Evolutionary conservation across 225 moss, liverwort and hornwort genomes (phyloP), one percentile per base, ranked within the genome.

Genomic region (Physcomitrellopsis africana): DNA sequence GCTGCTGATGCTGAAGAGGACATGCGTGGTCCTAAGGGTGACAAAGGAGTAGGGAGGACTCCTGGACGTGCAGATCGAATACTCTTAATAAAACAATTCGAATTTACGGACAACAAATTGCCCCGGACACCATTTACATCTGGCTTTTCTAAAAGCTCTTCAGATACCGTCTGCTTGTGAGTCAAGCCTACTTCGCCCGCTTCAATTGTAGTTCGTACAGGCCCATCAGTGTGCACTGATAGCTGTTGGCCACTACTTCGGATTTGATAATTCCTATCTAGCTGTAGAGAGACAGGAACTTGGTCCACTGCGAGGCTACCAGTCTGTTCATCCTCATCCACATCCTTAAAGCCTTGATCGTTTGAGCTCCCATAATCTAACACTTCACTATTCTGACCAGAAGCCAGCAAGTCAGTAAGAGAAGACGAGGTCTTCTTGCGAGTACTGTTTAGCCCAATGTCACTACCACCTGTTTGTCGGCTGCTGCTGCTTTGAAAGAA

Each of bases 1-100:
- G 75, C 47, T 70, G 80, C 70, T 55, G 59, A 65, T 23, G 92
- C 83, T 62, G 89, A 81, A 56, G 90, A 90, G 15, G 86, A 82
- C 84, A 89, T 89, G 69, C 94, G 91, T 16, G 96, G 96, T 67
- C 96, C 94, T 13, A 96, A 78, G 12, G 96, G 96, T 66, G 96
- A 96, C 53, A 96, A 80, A n/a, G 92, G 72, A 55, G 77, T 74
- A 12, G 92, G 82, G 19, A 87, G 88, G 24, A 78, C 52, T 52
- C 91, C 88, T 72, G 85, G 84, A 27, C 88, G 92, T 44, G 90
- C 77, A 72, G 94, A 84, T 58, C 87, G 83, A 52, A 88, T 85
- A 74, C 86, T 85, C 70, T 73, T 88, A 17, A 86, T 72, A 41
- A 70, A 65, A 72, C 57, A 80, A 18, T 94, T 91, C 17, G 78